Base-by-base conservation (phyloP, 768 basidiomycete species). In the Lactarius vividus region DNA sequence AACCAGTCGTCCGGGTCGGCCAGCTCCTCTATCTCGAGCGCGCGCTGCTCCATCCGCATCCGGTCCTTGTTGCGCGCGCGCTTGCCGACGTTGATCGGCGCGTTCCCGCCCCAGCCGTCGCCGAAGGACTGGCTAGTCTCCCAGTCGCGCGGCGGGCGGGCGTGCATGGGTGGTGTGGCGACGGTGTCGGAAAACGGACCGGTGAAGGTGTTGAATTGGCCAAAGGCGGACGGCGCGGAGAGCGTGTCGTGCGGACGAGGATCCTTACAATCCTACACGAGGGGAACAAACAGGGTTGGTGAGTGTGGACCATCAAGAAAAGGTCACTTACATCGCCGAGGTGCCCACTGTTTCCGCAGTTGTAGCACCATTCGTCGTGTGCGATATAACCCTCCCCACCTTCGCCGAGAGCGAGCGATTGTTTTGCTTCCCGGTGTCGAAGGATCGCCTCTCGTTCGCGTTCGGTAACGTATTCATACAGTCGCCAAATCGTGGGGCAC, bases 301-400 rank as follows among this genome's bases (percentile, higher is more conserved):
- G 2, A 44, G 37, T 11, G 59, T 26, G 26, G 33, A 33, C 8
- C 9, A 33, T 33, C 8, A 33, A 33, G 33, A 33, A n/a, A 42
- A 2, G 62, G 23, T 6, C 16, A 79, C 88, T 76, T 72, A 92
- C 91, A 71, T 93, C 92, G 55, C 92, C 92, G 74, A 88, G 83
- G 74, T 94, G 92, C 4, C 89, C 91, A 59, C 75, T 75, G 33
- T 77, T 77, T 49, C 88, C 92, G 69, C 92, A 94, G 70, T 89
- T 90, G 73, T 92, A 91, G 74, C 92, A 94, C 88, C 88, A 93
- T 70, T 85, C 80, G 72, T 91, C 89, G 39, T 76, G 74, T 5
- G 83, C 88, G 61, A 93, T 86, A 74, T 88, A 92, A 7, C 87
- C 89, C 74, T 92, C 92, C 11, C 91, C 89, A 16, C 92, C 91